Evolutionary conservation across 2,329 filamentous ascomycete genomes (phyloP), one percentile per base, ranked within the genome.

Genomic region (Aspergillus sp.): DNA sequence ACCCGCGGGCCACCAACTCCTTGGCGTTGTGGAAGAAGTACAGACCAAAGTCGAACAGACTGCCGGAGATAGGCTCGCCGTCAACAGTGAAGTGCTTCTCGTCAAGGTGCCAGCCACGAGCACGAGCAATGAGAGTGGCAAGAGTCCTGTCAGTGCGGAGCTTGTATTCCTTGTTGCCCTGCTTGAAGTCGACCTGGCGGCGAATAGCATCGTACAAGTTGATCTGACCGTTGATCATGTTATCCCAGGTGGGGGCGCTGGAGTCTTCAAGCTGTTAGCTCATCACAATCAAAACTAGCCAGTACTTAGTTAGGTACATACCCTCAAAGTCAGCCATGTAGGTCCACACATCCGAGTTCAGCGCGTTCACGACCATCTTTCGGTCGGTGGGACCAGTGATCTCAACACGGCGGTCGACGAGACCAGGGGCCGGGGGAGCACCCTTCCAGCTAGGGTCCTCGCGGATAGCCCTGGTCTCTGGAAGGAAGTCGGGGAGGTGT

Each of bases 301-400:
- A 23, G 24, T 37, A 37, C 35, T 6, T 12, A 31, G 21, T 31
- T 2, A 17, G 21, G 15, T 33, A 75, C 84, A 69, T 76, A 95
- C 93, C 93, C 80, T 99, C 95, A 66, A 99, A 96, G 78, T 99
- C 95, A 48, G 95, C 95, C 95, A 99, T 99, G 72, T 98, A 99
- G 56, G 93, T 98, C 89, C 90, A 98, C 23, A 98, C 95, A 70
- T 98, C 86, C 46, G 93, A 89, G 77, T 98, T 99, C 74, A 98
- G 74, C 9, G 95, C 95, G 75, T 99, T 99, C 62, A 98, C 91
- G 48, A 98, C 92, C 95, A 99, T 99, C 85, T 98, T 99, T 66
- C 95, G 86, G 78, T 98, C 95, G 6, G 93, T 97, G 1, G 95
- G 95, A 8, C 95, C 95, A 5, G 95, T 99, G 71, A 98, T 99